phyloP scores from a whole-genome alignment of 345 rosid genomes.

The Kandelia obovata region DNA sequence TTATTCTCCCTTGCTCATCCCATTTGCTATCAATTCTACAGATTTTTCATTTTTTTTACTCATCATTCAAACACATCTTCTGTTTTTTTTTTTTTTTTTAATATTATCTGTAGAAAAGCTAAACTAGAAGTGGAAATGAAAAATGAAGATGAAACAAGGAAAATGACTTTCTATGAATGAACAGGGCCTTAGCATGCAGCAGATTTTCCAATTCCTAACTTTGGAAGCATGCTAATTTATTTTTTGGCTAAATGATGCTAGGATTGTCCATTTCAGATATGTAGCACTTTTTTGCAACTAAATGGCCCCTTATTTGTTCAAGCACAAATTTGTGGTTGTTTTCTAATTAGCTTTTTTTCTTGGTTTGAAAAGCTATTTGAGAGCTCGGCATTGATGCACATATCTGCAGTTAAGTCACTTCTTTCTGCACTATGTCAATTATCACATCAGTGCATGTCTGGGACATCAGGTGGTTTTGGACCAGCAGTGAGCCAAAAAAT shows the following conservation, averaged over 20 bases:
- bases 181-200: too few relatives aligned
- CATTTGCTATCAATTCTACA: too few relatives aligned
- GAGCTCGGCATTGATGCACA: constrained; percentile 96
- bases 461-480: constrained; percentile 60
- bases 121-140: too few relatives aligned
- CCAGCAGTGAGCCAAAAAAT: constrained; percentile 66
- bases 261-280: background rate
- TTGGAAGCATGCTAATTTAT: constrained; percentile 29
- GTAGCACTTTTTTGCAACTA: background rate
- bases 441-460: constrained; percentile 82
- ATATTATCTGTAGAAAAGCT: too few relatives aligned
- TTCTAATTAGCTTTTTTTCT: constrained; percentile 41
- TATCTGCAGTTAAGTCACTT: constrained; percentile 94
- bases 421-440: constrained; percentile 79
- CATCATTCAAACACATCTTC: too few relatives aligned
- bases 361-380: constrained; percentile 69
- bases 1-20: background rate
- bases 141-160: too few relatives aligned
- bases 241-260: constrained; percentile 12
- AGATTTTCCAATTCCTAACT: background rate
- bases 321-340: background rate
- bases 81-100: too few relatives aligned
- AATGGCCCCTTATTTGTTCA: background rate
- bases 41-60: too few relatives aligned
- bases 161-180: too few relatives aligned